These are phyloP conservation scores for Uronychia binucleata DNA, from an alignment of 73 alveolate genomes.

Conservation along the genomic window DNA sequence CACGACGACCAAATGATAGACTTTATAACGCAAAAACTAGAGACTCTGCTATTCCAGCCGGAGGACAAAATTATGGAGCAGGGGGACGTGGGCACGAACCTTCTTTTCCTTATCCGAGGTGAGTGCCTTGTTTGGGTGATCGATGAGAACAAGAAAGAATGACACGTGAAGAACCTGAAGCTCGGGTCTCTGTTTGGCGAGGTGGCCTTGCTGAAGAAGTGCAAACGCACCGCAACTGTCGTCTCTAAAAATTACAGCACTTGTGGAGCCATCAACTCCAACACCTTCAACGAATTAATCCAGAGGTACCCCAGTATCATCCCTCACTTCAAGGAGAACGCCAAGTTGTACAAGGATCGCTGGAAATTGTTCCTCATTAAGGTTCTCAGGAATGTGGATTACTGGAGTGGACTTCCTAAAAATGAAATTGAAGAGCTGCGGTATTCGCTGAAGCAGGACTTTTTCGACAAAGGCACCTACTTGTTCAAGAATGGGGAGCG, in stretches of 20 bases:
- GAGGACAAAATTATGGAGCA: slow-evolving; percentile 28
- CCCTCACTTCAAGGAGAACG: neutral
- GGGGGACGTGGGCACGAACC: slow-evolving; percentile 8
- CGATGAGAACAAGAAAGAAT: slow-evolving; percentile 21
- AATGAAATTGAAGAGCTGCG: slow-evolving; percentile 4
- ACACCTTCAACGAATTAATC: neutral
- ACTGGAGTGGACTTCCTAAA: neutral
- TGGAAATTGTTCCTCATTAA: slow-evolving; percentile 1
- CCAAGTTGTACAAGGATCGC: slow-evolving; percentile 10
- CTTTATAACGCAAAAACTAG: neutral
- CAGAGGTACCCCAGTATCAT: neutral
- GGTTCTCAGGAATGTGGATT: slow-evolving; percentile 10
- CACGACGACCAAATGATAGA: slow-evolving; percentile 22
- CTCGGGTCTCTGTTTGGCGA: slow-evolving; percentile 25
- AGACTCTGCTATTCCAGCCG: slow-evolving; percentile 27
- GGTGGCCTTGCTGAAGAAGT: slow-evolving; percentile 19
- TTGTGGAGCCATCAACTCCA: neutral
- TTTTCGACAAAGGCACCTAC: neutral
- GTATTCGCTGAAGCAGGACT: slow-evolving; percentile 1
- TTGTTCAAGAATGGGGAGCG: neutral
- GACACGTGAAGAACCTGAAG: slow-evolving; percentile 7
- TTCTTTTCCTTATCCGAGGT: slow-evolving; percentile 32
- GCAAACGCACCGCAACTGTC: slow-evolving; percentile 32
- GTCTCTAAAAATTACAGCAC: slow-evolving; percentile 17
- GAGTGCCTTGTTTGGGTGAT: slow-evolving; percentile 42